Evolutionary conservation across 208 protist species (phyloP).

Genomic region (Trypanosoma avium): DNA sequence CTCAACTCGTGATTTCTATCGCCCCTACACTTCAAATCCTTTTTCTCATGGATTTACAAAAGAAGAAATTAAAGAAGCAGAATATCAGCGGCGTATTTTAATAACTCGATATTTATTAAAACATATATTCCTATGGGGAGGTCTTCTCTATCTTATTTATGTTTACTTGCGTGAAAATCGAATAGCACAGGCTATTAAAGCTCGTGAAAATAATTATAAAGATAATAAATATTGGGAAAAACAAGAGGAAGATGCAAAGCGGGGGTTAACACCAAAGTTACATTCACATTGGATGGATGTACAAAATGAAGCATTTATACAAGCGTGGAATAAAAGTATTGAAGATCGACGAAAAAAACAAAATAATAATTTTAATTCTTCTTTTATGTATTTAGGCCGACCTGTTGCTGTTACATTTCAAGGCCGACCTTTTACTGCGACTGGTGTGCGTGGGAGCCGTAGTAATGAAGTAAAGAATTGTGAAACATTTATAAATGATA

Average conservation of each 20-base stretch:
- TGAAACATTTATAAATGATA: conserved; percentile 16
- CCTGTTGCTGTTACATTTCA: conserved; percentile 42
- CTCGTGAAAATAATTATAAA: conserved; percentile 29
- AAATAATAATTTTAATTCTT: conserved; percentile 2
- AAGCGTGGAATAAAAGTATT: conserved; percentile 21
- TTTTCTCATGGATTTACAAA: conserved; percentile 38
- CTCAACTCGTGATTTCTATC: conserved; percentile 45
- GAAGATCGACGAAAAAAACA: conserved; percentile 4
- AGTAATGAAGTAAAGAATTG: conserved; percentile 4
- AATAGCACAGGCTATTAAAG: conserved; percentile 34
- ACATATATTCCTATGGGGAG: conserved; percentile 34
- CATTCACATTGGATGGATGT: conserved; percentile 20
- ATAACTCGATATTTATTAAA: conserved; percentile 25
- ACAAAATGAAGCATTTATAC: conserved; percentile 20
- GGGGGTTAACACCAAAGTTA: conserved; percentile 4
- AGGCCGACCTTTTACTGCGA: conserved; percentile 50
- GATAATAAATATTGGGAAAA: conserved; percentile 18
- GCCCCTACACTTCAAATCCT: conserved; percentile 37
- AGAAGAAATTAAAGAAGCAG: conserved; percentile 30
- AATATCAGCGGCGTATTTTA: conserved; percentile 18
- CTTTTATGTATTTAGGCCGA: conserved; percentile 9
- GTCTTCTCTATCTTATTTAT: conserved; percentile 33
- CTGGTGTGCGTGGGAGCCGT: conserved; percentile 36
- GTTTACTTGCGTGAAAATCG: conserved; percentile 34
- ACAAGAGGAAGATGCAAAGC: conserved; percentile 4